Evolutionary conservation across 768 basidiomycete genomes (phyloP), one percentile per base, ranked within the genome.

Genomic region (Kwoniella botswanensis): DNA sequence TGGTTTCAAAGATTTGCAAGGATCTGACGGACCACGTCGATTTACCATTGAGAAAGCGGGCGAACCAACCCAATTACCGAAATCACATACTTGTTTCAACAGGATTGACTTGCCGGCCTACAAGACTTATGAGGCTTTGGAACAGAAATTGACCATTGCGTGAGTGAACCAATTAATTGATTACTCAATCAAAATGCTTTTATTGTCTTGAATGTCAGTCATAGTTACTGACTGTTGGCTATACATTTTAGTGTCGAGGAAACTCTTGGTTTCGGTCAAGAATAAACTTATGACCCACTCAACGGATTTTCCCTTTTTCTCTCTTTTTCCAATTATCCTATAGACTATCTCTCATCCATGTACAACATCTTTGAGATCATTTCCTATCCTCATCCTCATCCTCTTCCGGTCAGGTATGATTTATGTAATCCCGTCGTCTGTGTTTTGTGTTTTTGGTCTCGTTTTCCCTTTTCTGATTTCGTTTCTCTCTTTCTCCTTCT

Each of bases 41-140:
- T 99, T 99, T 85, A 99, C 97, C 9, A 98, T 99, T 80, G 97
- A 99, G 85, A 98, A 98, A 86, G 92, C 93, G 44, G 97, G 97
- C 29, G 97, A 99, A 79, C 93, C 94, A 22, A 92, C 92, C 24
- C 94, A 97, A 83, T 85, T 99, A 79, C 97, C 97, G 1, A 99
- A 98, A 90, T 93, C 90, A 75, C 94, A 96, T 82, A 97, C 94
- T 0, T 98, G 97, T 86, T 99, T 99, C 89, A 98, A 96, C 81
- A 70, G 84, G 59, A 83, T 85, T 62, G 97, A 99, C 85, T 85
- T 99, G 65, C 97, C 97, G n/a, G 93, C 94, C 13, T 99, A 99
- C 84, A 95, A 93, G 82, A 93, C 94, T 77, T 97, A 96, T 82
- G 92, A 92, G 52, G 93, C 90, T 75, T 83, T 98, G 76, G 96